These are phyloP conservation scores for Eucalyptus decipiens DNA, from an alignment of 345 rosid species.

Conservation along the genomic window DNA sequence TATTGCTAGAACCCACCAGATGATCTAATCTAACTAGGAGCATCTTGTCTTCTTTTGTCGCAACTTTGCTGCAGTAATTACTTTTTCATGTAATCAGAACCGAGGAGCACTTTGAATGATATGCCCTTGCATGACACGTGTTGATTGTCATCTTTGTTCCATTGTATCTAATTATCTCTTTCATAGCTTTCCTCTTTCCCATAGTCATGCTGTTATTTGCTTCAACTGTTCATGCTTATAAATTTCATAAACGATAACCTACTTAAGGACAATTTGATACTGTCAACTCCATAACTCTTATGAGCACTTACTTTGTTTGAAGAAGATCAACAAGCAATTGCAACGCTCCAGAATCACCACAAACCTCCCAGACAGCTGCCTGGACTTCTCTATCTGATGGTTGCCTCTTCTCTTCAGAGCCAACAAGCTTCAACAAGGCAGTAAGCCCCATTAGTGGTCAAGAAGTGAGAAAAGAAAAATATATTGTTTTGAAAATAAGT, in stretches of 20 bases:
- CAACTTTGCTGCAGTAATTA: neutral
- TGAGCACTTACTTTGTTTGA: slow-evolving; percentile 36
- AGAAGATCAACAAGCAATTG: slow-evolving; percentile 92
- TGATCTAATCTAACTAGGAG: neutral
- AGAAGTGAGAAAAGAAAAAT: neutral
- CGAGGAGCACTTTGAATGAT: neutral
- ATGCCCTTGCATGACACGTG: neutral
- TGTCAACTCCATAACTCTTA: neutral
- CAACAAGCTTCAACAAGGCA: slow-evolving; percentile 42
- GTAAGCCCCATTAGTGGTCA: neutral
- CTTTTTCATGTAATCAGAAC: neutral
- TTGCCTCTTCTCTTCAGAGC: slow-evolving; percentile 44
- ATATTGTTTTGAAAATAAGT: neutral
- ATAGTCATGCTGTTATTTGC: neutral
- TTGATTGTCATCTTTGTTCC: neutral
- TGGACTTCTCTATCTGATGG: slow-evolving; percentile 76
- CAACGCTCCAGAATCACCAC: slow-evolving; percentile 91
- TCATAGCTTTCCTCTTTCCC: neutral
- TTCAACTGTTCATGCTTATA: neutral
- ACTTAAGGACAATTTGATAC: neutral
- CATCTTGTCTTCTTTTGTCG: neutral
- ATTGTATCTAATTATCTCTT: neutral
- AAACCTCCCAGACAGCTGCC: slow-evolving; percentile 87
- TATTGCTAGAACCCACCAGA: neutral
- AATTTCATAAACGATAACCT: neutral